Evolutionary conservation across 2,329 filamentous ascomycete genomes (phyloP), one percentile per base, ranked within the genome.

Genomic region (Emergomyces orientalis): DNA sequence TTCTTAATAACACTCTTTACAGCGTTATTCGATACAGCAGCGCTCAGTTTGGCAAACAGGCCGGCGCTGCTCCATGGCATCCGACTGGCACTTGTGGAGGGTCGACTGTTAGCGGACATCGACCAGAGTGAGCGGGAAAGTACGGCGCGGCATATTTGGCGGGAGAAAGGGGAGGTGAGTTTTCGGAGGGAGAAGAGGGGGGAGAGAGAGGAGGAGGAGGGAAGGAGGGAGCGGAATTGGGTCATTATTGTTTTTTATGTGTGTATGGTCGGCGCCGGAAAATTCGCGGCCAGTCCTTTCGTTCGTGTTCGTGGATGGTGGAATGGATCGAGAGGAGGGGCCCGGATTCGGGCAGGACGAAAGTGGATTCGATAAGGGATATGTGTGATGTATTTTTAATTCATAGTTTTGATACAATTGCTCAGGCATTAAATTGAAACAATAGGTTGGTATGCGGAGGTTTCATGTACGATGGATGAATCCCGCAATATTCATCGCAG

Each of bases 171-270:
- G 32, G 71, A 67, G 65, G 70, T 70, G 66, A 73, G 64, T 66
- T 73, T 66, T 63, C 73, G 71, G 70, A 73, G 71, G 67, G 75
- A 69, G 65, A 71, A 65, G 32, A 67, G 68, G 52, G 70, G 66
- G 43, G 71, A 67, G 63, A 75, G 63, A 59, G 74, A 65, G 62
- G 72, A 69, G 63, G 67, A 68, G 54, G 70, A 69, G 64, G 71
- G 65, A 63, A 76, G 65, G 63, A 74, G 66, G 63, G 72, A 69
- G 64, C 72, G 73, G 65, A 77, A 67, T 58, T 71, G 71, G 37
- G 72, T 65, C 74, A 76, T 76, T 59, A 45, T 70, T 61, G 60
- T 37, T 25, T 32, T 17, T n/a, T n/a, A 14, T n/a, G 27, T 30
- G 37, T 39, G 55, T 37, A 22, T 41, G 22, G 34, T 37, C 22